Evolutionary conservation across 352 stramenopile genomes (phyloP).

Genomic region (Hyphochytrium catenoides): DNA sequence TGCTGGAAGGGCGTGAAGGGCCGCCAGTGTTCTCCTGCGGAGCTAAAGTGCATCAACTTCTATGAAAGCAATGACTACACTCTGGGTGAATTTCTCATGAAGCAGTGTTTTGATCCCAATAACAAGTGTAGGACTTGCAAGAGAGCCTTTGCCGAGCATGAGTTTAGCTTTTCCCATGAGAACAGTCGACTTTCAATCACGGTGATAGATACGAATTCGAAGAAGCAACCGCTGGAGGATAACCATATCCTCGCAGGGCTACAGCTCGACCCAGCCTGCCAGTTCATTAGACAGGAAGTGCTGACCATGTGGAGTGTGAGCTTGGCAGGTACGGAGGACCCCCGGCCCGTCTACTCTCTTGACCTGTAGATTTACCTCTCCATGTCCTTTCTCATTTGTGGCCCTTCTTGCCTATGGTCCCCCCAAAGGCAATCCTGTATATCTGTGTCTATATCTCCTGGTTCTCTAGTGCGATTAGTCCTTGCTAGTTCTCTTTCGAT

Average conservation of each 20-base stretch:
- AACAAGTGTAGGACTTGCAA: conserved; percentile 45
- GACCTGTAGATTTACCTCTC: no score
- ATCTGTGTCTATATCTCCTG: no score
- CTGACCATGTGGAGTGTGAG: conserved; percentile 1
- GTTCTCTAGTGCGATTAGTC: no score
- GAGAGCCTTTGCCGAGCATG: conserved; percentile 37
- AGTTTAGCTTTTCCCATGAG: conserved; percentile 55
- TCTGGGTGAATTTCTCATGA: conserved; percentile 44
- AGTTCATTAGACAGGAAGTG: conserved; percentile 3
- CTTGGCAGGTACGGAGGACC: neutral
- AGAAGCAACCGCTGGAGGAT: conserved; percentile 38
- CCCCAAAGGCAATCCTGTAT: no score
- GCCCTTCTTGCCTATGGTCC: no score
- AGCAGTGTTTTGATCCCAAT: conserved; percentile 43
- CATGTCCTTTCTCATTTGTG: no score
- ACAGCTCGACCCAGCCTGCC: conserved; percentile 5
- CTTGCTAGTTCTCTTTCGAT: no score
- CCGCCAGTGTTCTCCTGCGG: conserved; percentile 39
- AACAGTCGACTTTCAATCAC: conserved; percentile 33
- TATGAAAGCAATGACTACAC: conserved; percentile 51
- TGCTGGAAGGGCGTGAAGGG: conserved; percentile 53
- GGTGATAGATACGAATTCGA: conserved; percentile 35
- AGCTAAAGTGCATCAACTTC: conserved; percentile 68
- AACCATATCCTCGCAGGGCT: conserved; percentile 18
- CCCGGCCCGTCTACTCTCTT: no score